These are phyloP conservation scores for Glomus cerebriforme DNA, from an alignment of 192 early-diverging fungal species.

Conservation along the genomic window DNA sequence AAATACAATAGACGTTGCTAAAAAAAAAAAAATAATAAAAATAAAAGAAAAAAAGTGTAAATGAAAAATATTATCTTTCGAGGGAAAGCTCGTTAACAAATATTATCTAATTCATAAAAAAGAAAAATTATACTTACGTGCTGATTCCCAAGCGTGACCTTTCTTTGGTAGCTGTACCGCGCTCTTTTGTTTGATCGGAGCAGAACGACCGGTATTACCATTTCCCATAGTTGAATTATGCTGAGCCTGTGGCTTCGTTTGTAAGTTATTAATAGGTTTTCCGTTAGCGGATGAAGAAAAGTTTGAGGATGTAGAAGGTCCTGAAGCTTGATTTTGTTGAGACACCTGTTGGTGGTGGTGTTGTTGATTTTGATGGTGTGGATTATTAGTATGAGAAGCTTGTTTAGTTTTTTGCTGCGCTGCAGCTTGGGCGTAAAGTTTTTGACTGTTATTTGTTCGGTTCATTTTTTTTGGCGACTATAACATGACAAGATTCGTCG, in stretches of 20 bases:
- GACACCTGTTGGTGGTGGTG: conserved; percentile 24
- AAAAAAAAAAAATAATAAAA: not conserved
- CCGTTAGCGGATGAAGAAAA: conserved; percentile 29
- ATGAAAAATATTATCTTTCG: too few species aligned
- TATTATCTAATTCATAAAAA: too few species aligned
- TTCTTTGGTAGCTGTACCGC: not conserved
- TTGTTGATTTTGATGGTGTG: conserved; percentile 14
- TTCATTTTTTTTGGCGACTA: conserved; percentile 28
- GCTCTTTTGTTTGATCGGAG: not conserved
- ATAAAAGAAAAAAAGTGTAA: too few species aligned
- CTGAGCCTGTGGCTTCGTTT: conserved; percentile 27
- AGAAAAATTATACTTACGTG: not conserved
- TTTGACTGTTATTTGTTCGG: conserved; percentile 24
- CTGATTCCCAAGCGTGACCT: not conserved
- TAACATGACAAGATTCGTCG: conserved; percentile 30
- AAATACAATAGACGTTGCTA: conserved; percentile 19
- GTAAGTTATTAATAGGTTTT: conserved; percentile 2
- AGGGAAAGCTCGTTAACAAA: too few species aligned
- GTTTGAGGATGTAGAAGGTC: not conserved
- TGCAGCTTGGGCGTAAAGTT: conserved; percentile 29
- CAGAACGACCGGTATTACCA: not conserved
- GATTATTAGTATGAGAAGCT: not conserved
- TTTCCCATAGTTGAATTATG: conserved; percentile 15
- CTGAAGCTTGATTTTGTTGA: conserved; percentile 25
- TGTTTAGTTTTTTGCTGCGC: conserved; percentile 34